phyloP scores from a whole-genome alignment of 768 basidiomycete species.

The Russula ochroleuca region DNA sequence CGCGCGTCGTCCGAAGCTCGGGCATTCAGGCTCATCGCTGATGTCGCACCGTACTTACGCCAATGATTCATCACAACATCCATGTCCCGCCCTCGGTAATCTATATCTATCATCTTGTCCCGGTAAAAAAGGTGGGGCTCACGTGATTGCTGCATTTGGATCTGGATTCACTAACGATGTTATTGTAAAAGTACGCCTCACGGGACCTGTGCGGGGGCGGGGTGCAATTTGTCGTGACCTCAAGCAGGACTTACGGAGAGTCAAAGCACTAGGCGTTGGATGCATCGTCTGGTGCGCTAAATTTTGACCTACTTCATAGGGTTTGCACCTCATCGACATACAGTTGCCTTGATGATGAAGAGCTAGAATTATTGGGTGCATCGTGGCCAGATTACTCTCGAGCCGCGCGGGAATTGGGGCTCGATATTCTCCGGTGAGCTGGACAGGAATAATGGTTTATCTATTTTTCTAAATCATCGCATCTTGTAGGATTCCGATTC shows the following conservation, averaged over 20 bases:
- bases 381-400: constrained; percentile 75
- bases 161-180: constrained; percentile 3
- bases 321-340: not conserved
- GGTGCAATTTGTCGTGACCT: constrained; percentile 81
- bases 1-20: constrained; percentile 9
- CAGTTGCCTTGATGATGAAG: constrained; percentile 82
- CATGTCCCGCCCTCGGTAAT: constrained; percentile 59
- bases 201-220: constrained; percentile 73
- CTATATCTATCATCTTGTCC: constrained; percentile 87
- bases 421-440: constrained; percentile 78
- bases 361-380: constrained; percentile 81
- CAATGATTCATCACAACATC: not conserved
- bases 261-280: constrained; percentile 66
- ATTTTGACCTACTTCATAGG: constrained; percentile 1
- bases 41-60: not conserved
- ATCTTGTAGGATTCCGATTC: constrained; percentile 67
- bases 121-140: constrained; percentile 74
- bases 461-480: constrained; percentile 8
- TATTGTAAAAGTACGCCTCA: constrained; percentile 52
- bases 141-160: not conserved
- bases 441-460: too few species aligned
- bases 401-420: constrained; percentile 55
- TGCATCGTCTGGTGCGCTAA: constrained; percentile 74
- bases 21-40: constrained; percentile 4
- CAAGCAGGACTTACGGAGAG: constrained; percentile 67